A percentile compares a stretch with the other conserved stretches of the same genome.
phyloP scores from a whole-genome alignment of 768 basidiomycete species.

The Mycena rebaudengoi region DNA sequence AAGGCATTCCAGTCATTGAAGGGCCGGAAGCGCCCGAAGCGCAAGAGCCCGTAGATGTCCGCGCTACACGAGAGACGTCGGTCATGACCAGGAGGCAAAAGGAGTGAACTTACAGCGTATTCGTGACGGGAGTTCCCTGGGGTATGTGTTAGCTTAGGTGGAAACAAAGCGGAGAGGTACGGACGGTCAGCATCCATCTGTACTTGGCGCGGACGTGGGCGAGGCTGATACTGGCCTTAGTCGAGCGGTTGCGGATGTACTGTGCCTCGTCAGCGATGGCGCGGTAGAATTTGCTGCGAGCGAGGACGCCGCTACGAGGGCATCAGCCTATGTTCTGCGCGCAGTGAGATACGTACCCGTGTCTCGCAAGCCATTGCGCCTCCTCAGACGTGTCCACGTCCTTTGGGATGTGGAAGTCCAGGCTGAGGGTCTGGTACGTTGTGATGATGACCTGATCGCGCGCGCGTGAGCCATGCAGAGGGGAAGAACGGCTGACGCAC shows the following conservation, averaged over 20 bases:
- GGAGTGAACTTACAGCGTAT: constrained; percentile 58
- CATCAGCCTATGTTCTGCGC: not conserved
- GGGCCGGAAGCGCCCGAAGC: constrained; percentile 73
- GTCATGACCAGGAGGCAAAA: not conserved
- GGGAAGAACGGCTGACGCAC: constrained; percentile 39
- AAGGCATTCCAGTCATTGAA: constrained; percentile 81
- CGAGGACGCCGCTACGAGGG: constrained; percentile 63
- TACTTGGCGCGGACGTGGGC: constrained; percentile 70
- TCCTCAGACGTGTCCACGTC: constrained; percentile 58
- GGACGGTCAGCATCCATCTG: constrained; percentile 85
- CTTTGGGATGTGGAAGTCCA: constrained; percentile 63
- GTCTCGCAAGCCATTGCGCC: constrained; percentile 51
- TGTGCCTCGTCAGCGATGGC: constrained; percentile 84
- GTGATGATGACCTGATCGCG: constrained; percentile 70
- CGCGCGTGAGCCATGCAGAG: constrained; percentile 1
- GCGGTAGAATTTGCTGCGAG: constrained; percentile 70
- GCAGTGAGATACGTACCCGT: constrained; percentile 53
- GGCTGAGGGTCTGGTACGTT: constrained; percentile 76
- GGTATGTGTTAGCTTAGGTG: too few species aligned
- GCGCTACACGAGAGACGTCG: constrained; percentile 51
- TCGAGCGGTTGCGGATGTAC: constrained; percentile 74
- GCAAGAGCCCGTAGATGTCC: constrained; percentile 75
- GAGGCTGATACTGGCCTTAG: constrained; percentile 65
- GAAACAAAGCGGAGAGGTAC: too few species aligned
- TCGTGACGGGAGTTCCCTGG: constrained; percentile 79